phyloP scores from a whole-genome alignment of 2,329 filamentous ascomycete species.

The Exophiala sp. region DNA sequence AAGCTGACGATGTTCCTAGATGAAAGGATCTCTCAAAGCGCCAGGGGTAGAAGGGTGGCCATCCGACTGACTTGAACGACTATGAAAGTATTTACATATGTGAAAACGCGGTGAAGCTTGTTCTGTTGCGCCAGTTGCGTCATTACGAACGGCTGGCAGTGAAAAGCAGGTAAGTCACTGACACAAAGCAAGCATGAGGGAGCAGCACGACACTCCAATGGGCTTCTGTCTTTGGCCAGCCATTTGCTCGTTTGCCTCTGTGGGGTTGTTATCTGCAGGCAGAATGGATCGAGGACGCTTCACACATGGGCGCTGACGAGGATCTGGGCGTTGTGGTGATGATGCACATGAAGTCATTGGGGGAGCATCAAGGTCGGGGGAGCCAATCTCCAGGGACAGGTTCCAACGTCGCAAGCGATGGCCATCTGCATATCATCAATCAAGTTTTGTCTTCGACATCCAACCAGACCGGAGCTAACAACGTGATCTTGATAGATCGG shows the following conservation, averaged over 20 bases:
- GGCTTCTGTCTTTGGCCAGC: not conserved
- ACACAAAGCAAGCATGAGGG: constrained; percentile 1
- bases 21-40: not conserved
- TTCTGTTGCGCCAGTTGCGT: not conserved
- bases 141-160: not conserved
- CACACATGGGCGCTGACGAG: no score
- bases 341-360: not conserved
- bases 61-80: no score
- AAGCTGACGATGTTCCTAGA: not conserved
- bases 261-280: not conserved
- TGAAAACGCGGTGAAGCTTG: constrained; percentile 5
- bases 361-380: no score
- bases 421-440: no score
- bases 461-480: no score
- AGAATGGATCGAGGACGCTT: not conserved
- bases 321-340: no score
- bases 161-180: not conserved
- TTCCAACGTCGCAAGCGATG: no score
- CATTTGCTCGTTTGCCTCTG: not conserved
- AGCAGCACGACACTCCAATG: not conserved
- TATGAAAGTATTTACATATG: no score
- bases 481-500: no score
- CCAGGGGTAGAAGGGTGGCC: no score
- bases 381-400: no score
- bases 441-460: no score